Conservation (phyloP, 2,329 filamentous ascomycete genomes). For the Metarhizium sp. region DNA sequence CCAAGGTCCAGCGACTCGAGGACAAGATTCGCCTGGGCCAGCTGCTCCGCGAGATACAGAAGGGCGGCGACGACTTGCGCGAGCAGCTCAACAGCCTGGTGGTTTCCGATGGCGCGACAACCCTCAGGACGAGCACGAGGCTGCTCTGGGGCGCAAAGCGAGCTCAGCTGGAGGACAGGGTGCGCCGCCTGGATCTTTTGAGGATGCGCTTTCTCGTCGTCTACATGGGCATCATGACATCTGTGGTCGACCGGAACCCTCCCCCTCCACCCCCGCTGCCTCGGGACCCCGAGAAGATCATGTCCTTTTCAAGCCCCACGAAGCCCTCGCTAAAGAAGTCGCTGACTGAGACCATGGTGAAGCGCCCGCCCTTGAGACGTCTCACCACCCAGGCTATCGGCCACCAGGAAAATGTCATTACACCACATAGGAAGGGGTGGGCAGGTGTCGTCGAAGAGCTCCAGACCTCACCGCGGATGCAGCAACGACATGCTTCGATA, state of each 20-base stretch:
- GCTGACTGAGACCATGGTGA: conserved; percentile 33
- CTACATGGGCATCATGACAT: conserved; percentile 50
- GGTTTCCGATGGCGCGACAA: conserved; percentile 31
- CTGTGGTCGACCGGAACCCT: conserved; percentile 24
- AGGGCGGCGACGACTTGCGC: conserved; percentile 49
- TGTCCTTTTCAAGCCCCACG: conserved; percentile 18
- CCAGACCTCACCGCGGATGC: conserved; percentile 50
- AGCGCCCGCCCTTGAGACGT: conserved; percentile 39
- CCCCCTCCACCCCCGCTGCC: conserved; percentile 19
- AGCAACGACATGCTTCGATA: conserved; percentile 53
- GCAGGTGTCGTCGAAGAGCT: conserved; percentile 54
- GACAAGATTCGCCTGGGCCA: conserved; percentile 52
- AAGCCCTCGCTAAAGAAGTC: conserved; percentile 29
- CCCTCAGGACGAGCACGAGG: conserved; percentile 38
- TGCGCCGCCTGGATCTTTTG: conserved; percentile 50
- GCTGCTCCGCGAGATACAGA: conserved; percentile 53
- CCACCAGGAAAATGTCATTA: conserved; percentile 37
- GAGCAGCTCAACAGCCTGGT: conserved; percentile 48
- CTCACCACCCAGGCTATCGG: conserved; percentile 46
- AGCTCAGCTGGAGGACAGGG: conserved; percentile 43
- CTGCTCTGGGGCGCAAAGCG: conserved; percentile 50
- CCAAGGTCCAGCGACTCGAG: conserved; percentile 47
- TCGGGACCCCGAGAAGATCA: conserved; percentile 26
- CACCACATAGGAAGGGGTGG: conserved; percentile 46
- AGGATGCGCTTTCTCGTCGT: conserved; percentile 56